A percentile compares a stretch with the other conserved stretches of the same genome.
These are phyloP conservation scores for Leccinum fallax DNA, from an alignment of 1,284 basidiomycete species.

Conservation along the genomic window DNA sequence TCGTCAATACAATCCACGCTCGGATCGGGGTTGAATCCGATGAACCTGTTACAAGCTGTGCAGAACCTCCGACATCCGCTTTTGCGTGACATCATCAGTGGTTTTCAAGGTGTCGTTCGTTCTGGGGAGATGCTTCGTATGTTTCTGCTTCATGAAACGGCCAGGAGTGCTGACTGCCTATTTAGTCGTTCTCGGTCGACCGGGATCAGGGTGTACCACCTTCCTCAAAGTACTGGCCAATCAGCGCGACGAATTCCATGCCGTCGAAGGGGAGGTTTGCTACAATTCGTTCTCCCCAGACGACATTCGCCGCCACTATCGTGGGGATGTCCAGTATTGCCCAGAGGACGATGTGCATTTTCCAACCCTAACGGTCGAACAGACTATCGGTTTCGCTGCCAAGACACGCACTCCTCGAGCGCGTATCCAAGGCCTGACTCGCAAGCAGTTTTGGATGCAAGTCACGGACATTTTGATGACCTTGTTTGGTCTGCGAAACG, in stretches of 20 bases:
- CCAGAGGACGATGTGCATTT: conserved; percentile 79
- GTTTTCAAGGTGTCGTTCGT: conserved; percentile 53
- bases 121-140: conserved; percentile 65
- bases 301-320: conserved; percentile 55
- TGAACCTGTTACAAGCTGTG: conserved; percentile 29
- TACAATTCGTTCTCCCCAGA: conserved; percentile 67
- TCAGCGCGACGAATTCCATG: conserved; percentile 60
- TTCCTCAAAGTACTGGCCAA: conserved; percentile 76
- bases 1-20: conserved; percentile 45
- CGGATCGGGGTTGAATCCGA: conserved; percentile 44
- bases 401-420: conserved; percentile 58
- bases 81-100: conserved; percentile 46
- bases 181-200: conserved; percentile 64
- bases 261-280: conserved; percentile 61
- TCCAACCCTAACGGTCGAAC: conserved; percentile 71
- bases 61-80: conserved; percentile 39
- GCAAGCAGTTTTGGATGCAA: conserved; percentile 48
- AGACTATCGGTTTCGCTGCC: conserved; percentile 67
- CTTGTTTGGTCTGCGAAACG: conserved; percentile 74
- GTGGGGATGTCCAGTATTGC: conserved; percentile 70
- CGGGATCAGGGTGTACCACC: conserved; percentile 73
- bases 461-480: conserved; percentile 61
- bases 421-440: conserved; percentile 46
- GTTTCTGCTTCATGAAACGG: conserved; percentile 11
- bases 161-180: background rate